Conservation (phyloP, 305 asterid genomes). For the Fraxinus sp. region DNA sequence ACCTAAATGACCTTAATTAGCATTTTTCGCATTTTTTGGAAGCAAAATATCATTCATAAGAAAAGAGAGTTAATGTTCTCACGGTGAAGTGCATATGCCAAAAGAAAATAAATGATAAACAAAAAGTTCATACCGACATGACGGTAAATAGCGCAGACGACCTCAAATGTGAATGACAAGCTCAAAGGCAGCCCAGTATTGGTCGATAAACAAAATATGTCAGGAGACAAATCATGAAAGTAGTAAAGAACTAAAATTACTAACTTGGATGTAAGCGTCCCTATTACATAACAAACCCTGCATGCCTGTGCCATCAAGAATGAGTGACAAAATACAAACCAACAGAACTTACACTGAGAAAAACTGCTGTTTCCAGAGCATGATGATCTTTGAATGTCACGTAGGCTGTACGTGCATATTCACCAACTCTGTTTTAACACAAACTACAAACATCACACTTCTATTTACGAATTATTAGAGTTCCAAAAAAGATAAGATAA, state of each 20-base stretch:
- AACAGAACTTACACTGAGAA: not conserved
- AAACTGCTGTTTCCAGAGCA: not conserved
- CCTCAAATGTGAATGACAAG: not conserved
- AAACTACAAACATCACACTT: conserved; percentile 26
- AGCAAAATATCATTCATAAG: not conserved
- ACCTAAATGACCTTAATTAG: not conserved
- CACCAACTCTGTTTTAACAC: conserved; percentile 65
- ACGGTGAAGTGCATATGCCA: not conserved
- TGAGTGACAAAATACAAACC: not conserved
- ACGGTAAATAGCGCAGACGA: not conserved
- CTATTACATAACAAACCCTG: conserved; percentile 9
- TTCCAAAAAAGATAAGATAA: not conserved
- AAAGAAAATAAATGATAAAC: not conserved
- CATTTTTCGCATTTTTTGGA: not conserved
- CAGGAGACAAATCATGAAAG: not conserved
- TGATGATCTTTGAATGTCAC: conserved; percentile 28
- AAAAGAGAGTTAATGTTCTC: not conserved
- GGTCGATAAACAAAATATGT: not conserved
- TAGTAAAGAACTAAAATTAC: not conserved
- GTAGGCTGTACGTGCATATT: conserved; percentile 76
- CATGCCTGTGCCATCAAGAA: conserved; percentile 5
- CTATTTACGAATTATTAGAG: not conserved
- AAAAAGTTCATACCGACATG: not conserved
- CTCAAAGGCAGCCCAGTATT: not conserved
- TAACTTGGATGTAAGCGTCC: not conserved